Conservation (phyloP, 2,329 filamentous ascomycete genomes). For the Aspergillus tubingensis region DNA sequence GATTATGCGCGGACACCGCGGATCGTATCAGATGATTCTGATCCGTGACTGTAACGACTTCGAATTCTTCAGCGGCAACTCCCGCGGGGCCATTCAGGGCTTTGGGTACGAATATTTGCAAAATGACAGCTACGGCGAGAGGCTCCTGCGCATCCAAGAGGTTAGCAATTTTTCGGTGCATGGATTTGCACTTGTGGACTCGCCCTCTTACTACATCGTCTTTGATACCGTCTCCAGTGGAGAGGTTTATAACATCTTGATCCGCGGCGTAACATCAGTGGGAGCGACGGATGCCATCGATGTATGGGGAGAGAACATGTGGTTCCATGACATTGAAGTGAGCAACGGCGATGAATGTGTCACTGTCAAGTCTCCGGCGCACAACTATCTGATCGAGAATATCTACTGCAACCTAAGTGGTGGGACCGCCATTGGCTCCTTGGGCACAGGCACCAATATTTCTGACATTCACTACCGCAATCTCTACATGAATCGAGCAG, state of each 20-base stretch:
- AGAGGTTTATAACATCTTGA: slow-evolving; percentile 58
- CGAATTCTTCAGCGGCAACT: slow-evolving; percentile 48
- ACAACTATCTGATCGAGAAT: neutral
- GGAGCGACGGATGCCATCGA: slow-evolving; percentile 47
- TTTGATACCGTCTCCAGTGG: slow-evolving; percentile 52
- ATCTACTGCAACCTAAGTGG: neutral
- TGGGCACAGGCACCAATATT: neutral
- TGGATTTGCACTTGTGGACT: slow-evolving; percentile 52
- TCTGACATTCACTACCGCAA: neutral
- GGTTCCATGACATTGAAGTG: slow-evolving; percentile 25
- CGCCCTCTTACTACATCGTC: slow-evolving; percentile 52
- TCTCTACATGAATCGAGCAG: neutral
- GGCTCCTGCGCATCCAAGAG: slow-evolving; percentile 50
- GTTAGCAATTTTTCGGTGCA: slow-evolving; percentile 52
- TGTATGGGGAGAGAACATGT: slow-evolving; percentile 25
- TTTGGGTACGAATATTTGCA: slow-evolving; percentile 52
- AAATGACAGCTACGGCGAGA: slow-evolving; percentile 43
- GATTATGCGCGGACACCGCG: neutral
- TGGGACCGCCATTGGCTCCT: neutral
- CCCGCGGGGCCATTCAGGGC: slow-evolving; percentile 54
- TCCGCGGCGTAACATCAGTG: slow-evolving; percentile 50
- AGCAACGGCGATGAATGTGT: slow-evolving; percentile 24
- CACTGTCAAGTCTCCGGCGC: neutral
- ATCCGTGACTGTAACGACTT: slow-evolving; percentile 38
- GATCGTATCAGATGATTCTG: neutral